phyloP scores from a whole-genome alignment of 768 basidiomycete species.

The Suillus americanus region DNA sequence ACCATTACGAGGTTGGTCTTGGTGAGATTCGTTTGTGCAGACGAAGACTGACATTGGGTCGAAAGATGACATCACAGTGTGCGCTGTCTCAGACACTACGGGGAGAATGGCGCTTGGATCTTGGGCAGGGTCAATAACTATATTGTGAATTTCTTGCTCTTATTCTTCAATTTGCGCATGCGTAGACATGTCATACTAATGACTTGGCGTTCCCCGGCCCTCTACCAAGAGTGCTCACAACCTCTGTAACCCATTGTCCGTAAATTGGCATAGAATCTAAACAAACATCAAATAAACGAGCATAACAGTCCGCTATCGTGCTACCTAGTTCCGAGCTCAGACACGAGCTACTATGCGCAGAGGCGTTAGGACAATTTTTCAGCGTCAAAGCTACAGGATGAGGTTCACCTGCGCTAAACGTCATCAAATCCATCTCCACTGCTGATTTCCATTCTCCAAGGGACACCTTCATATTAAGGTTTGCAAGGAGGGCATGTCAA shows the following conservation, averaged over 20 bases:
- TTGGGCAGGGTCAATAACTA: slow-evolving; percentile 33
- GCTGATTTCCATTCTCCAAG: background rate
- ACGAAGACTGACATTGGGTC: background rate
- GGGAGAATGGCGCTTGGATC: slow-evolving; percentile 45
- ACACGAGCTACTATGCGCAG: background rate
- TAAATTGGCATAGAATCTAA: no score
- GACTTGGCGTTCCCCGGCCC: background rate
- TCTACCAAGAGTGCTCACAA: background rate
- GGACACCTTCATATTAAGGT: slow-evolving; percentile 14
- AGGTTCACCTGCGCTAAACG: background rate
- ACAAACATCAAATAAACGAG: background rate
- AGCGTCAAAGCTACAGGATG: background rate
- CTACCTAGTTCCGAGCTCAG: background rate
- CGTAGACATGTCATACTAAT: background rate
- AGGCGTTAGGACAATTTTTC: background rate
- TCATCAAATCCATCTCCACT: background rate
- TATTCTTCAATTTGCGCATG: background rate
- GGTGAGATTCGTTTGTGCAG: no score
- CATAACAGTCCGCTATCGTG: background rate
- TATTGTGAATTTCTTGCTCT: slow-evolving; percentile 17
- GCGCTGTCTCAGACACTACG: slow-evolving; percentile 45
- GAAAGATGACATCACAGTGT: slow-evolving; percentile 45
- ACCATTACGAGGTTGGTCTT: slow-evolving; percentile 26
- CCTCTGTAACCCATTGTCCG: background rate
- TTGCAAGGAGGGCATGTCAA: slow-evolving; percentile 13